These are phyloP conservation scores for Phlebiopsis flavidoalba DNA, from an alignment of 768 basidiomycete genomes.

Conservation along the genomic window DNA sequence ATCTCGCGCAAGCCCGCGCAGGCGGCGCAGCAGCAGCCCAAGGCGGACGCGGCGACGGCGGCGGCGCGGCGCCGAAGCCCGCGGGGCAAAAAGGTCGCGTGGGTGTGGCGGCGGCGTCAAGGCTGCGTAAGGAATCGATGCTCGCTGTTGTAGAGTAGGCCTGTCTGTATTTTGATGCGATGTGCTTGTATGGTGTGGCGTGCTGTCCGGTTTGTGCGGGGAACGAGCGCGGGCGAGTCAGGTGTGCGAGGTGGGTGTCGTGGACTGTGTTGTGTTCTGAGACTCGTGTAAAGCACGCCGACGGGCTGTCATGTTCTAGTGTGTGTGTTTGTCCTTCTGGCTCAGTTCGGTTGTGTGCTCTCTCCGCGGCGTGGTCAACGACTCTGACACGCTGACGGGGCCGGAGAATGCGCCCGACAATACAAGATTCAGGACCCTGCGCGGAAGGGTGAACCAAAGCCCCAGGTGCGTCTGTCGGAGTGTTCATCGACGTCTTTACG, in stretches of 20 bases:
- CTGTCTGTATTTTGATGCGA: background rate
- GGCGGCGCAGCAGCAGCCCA: constrained; percentile 7
- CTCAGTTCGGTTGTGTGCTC: background rate
- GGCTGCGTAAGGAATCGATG: constrained; percentile 16
- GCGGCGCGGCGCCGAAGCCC: constrained; percentile 24
- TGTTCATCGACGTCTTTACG: background rate
- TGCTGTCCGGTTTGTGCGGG: background rate
- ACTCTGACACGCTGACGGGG: background rate
- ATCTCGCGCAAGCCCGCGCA: constrained; percentile 16
- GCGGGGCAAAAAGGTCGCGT: constrained; percentile 55
- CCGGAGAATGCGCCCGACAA: background rate
- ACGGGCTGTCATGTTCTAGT: background rate
- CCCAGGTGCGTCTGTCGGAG: background rate
- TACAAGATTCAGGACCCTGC: background rate
- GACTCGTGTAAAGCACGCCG: too few species aligned
- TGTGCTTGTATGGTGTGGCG: background rate
- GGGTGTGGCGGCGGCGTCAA: constrained; percentile 43
- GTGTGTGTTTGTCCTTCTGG: background rate
- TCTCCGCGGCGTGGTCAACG: background rate
- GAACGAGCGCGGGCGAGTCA: background rate
- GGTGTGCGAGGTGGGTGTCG: too few species aligned
- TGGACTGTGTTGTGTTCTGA: too few species aligned
- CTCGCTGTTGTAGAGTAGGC: background rate
- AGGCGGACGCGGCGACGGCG: constrained; percentile 17
- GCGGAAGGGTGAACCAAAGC: background rate